A percentile compares a stretch with the other conserved stretches of the same genome.
Evolutionary conservation across 73 alveolate species (phyloP).

Genomic region (Tetrahymena thermophila): DNA sequence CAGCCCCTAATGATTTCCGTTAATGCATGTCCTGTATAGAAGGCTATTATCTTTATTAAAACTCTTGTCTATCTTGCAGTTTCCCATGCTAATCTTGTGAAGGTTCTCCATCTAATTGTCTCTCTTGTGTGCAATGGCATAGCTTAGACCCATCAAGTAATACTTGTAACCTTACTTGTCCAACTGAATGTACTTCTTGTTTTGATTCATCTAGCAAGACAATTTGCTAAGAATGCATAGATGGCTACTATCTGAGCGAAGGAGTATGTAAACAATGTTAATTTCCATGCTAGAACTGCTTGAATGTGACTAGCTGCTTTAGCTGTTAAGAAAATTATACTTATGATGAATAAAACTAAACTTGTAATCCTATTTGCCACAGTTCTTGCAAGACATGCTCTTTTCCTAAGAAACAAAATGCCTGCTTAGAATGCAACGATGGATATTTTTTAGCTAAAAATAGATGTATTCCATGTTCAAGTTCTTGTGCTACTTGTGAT

Average conservation of each 20-base stretch:
- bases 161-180: too few species aligned
- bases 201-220: too few species aligned
- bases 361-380: not conserved
- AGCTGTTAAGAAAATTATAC: not conserved
- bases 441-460: not conserved
- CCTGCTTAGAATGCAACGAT: not conserved
- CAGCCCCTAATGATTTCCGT: not conserved
- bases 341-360: not conserved
- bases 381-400: not conserved
- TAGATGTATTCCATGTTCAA: not conserved
- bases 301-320: not conserved
- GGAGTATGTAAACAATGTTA: not conserved
- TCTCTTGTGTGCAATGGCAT: too few species aligned
- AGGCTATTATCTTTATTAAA: not conserved
- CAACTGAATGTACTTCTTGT: too few species aligned
- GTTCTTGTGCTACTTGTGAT: not conserved
- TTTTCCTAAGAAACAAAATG: not conserved
- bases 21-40: not conserved
- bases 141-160: too few species aligned
- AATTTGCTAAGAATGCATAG: too few species aligned
- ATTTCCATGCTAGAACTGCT: not conserved
- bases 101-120: not conserved
- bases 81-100: not conserved
- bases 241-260: not conserved
- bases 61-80: too few species aligned